A percentile compares a stretch with the other conserved stretches of the same genome.
Evolutionary conservation across 108 stramenopile genomes (phyloP).

Genomic region (Discostella stelligeroides): DNA sequence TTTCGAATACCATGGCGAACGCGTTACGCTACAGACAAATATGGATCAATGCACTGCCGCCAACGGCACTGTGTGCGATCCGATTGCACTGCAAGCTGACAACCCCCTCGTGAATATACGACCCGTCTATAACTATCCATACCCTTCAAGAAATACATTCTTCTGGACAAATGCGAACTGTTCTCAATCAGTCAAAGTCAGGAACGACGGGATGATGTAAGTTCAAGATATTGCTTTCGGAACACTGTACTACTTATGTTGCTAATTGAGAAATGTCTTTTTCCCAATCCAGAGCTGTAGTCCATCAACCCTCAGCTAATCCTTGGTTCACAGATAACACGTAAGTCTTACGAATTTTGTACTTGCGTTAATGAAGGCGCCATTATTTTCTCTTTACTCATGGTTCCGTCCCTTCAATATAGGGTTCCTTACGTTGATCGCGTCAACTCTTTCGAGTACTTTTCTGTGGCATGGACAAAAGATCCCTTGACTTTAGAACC

Average conservation of each 20-base stretch:
- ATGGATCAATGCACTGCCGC: conserved; percentile 31
- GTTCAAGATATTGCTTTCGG: background rate
- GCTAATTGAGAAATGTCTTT: no score
- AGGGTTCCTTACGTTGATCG: conserved; percentile 37
- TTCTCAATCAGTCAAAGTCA: conserved; percentile 28
- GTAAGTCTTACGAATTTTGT: background rate
- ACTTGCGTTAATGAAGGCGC: no score
- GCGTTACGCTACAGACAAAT: conserved; percentile 20
- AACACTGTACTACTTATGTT: no score
- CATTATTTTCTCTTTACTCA: background rate
- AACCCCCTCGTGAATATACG: conserved; percentile 24
- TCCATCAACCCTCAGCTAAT: conserved; percentile 25
- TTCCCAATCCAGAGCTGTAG: conserved; percentile 15
- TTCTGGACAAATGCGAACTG: conserved; percentile 47
- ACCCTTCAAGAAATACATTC: conserved; percentile 32
- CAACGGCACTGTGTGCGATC: conserved; percentile 36
- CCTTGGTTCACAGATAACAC: conserved; percentile 7
- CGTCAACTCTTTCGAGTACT: conserved; percentile 19
- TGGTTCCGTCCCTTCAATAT: background rate
- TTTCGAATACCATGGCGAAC: conserved; percentile 48
- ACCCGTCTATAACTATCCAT: conserved; percentile 18
- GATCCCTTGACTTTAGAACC: conserved; percentile 24
- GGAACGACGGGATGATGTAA: conserved; percentile 40
- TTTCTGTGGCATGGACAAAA: conserved; percentile 41
- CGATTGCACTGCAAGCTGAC: conserved; percentile 17